Evolutionary conservation across 208 protist species (phyloP), one percentile per base, ranked within the genome.

Genomic region (Blechomonas ayalai): DNA sequence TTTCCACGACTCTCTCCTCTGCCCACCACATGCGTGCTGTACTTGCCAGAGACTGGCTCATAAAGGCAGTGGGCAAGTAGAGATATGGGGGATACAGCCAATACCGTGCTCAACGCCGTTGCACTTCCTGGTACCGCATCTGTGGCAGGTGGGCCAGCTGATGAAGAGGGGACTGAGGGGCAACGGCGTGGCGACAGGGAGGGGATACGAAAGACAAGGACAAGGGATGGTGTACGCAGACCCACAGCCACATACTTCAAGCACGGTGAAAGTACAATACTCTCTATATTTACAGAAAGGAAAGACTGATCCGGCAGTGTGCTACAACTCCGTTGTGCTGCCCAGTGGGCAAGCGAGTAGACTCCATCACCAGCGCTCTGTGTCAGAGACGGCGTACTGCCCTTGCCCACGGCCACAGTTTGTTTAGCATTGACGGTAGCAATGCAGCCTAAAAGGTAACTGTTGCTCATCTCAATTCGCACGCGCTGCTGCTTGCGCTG

Each of bases 131-230:
- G n/a, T n/a, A n/a, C n/a, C n/a, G n/a, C n/a, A n/a, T n/a, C n/a
- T n/a, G n/a, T n/a, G n/a, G n/a, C n/a, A n/a, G n/a, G n/a, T n/a
- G n/a, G n/a, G n/a, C n/a, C n/a, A n/a, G n/a, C n/a, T n/a, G n/a
- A n/a, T n/a, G n/a, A n/a, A n/a, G n/a, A 29, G 28, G 25, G 3
- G 26, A 34, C 33, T 5, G n/a, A 9, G 31, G 26, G 3, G 10
- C 13, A 3, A 19, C 15, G 9, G 5, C 18, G 32, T 19, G 31
- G 28, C 16, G 28, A 24, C 8, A 52, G 46, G 8, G 15, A 4
- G 4, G 47, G 47, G 19, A 59, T 31, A n/a, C 13, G 19, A 12
- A 59, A 59, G 25, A 59, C 37, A 4, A 59, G 32, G 1, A 59
- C 52, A 16, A 36, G 38, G 24, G 13, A 6, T 4, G 18, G 33